phyloP scores from a whole-genome alignment of 2,329 filamentous ascomycete species.

The Simplicillium sp. region DNA sequence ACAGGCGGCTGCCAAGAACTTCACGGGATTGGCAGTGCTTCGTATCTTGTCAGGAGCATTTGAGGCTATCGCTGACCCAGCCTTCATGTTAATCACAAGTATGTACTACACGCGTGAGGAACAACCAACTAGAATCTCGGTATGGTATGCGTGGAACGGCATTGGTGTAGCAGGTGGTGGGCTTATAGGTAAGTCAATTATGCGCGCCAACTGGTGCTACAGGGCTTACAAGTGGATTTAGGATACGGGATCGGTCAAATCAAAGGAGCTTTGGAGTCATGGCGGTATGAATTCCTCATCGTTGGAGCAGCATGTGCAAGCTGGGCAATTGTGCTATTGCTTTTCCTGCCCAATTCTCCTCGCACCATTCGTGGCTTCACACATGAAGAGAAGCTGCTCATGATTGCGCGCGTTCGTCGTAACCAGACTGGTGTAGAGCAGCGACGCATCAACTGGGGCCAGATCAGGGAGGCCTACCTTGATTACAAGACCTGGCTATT shows the following conservation, averaged over 20 bases:
- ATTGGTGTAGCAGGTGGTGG: constrained; percentile 50
- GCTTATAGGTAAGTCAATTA: constrained; percentile 19
- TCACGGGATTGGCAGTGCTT: constrained; percentile 42
- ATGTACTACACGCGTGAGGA: constrained; percentile 58
- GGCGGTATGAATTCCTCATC: constrained; percentile 63
- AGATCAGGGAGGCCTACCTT: constrained; percentile 44
- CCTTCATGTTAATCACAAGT: constrained; percentile 53
- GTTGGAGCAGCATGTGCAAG: constrained; percentile 45
- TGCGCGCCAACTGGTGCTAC: too few species aligned
- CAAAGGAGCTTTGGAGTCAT: constrained; percentile 43
- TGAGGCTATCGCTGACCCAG: constrained; percentile 40
- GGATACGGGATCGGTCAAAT: constrained; percentile 53
- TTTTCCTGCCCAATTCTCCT: constrained; percentile 48
- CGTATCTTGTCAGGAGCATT: constrained; percentile 55
- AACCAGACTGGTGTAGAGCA: constrained; percentile 54
- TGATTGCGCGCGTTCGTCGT: constrained; percentile 41
- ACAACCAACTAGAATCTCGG: constrained; percentile 49
- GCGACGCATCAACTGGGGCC: constrained; percentile 41
- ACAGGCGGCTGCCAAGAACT: constrained; percentile 47
- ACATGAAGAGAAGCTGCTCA: constrained; percentile 40
- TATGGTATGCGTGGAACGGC: constrained; percentile 52
- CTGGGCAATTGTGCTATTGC: constrained; percentile 50
- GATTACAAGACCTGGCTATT: constrained; percentile 53
- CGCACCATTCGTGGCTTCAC: constrained; percentile 42
- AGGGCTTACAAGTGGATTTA: neutral